Evolutionary conservation across 1,284 basidiomycete species (phyloP), one percentile per base, ranked within the genome.

Genomic region (Fereydounia khargensis): DNA sequence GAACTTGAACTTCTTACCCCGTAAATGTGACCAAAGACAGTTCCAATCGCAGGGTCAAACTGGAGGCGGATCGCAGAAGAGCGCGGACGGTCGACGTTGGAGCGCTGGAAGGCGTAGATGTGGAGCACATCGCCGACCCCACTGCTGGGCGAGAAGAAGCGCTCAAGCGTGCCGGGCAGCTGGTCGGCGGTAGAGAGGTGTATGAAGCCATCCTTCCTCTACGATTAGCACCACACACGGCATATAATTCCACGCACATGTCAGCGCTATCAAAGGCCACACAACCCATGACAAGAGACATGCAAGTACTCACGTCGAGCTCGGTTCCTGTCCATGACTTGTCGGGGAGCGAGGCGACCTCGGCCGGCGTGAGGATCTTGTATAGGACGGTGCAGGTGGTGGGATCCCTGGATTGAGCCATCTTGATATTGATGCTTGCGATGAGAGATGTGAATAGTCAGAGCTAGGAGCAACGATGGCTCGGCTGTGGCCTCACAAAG

Each of bases 151-250:
- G 47, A 28, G 43, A 70, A 70, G 62, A 68, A 70, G 38, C 58
- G 58, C 16, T 52, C 38, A 6, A 70, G 54, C 2, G 64, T 66
- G 14, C 55, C 61, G 1, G 65, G 33, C 2, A 68, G 50, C 39
- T 70, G 68, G 21, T 62, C 46, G 3, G 57, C 55, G 6, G 63
- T 61, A 3, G 65, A 68, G n/a, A 68, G 55, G 35, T 70, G 68
- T 24, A 70, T 54, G 41, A 70, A 70, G 32, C 65, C 61, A 47
- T 70, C 68, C 35, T 62, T 65, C 18, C 33, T 39, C 67, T 69
- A n/a, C n/a, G n/a, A n/a, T n/a, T n/a, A n/a, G n/a, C n/a, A n/a
- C n/a, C n/a, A n/a, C n/a, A n/a, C n/a, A n/a, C n/a, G n/a, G 35
- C 14, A 14, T 14, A 9, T 30, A 16, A 8, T 16, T 13, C 21